Evolutionary conservation across 306 rosid species (phyloP), one percentile per base, ranked within the genome.

Genomic region (Astragalus glycyphyllos): DNA sequence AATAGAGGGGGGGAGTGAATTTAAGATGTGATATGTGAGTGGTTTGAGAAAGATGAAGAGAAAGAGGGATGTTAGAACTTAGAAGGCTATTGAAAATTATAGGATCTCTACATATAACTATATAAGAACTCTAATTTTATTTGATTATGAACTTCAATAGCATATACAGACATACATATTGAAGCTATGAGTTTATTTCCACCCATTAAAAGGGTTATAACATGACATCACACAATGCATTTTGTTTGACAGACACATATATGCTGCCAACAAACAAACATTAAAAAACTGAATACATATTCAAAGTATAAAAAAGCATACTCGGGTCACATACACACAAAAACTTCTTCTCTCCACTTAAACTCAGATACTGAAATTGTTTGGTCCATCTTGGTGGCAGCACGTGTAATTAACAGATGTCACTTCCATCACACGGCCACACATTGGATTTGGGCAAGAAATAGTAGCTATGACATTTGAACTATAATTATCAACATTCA

Each of bases 391-490:
- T 7, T 65, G 44, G 17, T 79, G 83, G 62, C 83, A 79, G 55
- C 83, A 79, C 67, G 67, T 79, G 79, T 79, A 79, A 23, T 79
- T 69, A 58, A 79, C 66, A 50, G 83, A 73, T 5, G 79, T 32
- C 2, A 79, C 83, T 53, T 79, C 83, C 83, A 79, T 79, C 31
- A 79, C 79, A 10, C 83, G 79, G 0, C 79, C 83, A 50, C 83
- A 79, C 9, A 73, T 58, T 2, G 83, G 75, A 53, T 79, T 79
- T 34, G 83, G 83, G 71, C 83, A 79, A 3, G 83, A 44, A 32
- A 79, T 79, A 7, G 83, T 79, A 10, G 79, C 83, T 31, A 79
- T 61, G 13, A 79, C 79, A 68, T 46, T 73, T 32, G 83, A 8
- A 60, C 10, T 44, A 32, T 62, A 79, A 20, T 13, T 42, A 60